A percentile compares a stretch with the other conserved stretches of the same genome.
phyloP scores from a whole-genome alignment of 495 filamentous ascomycete genomes.

The Penicillium dipodomyicola region DNA sequence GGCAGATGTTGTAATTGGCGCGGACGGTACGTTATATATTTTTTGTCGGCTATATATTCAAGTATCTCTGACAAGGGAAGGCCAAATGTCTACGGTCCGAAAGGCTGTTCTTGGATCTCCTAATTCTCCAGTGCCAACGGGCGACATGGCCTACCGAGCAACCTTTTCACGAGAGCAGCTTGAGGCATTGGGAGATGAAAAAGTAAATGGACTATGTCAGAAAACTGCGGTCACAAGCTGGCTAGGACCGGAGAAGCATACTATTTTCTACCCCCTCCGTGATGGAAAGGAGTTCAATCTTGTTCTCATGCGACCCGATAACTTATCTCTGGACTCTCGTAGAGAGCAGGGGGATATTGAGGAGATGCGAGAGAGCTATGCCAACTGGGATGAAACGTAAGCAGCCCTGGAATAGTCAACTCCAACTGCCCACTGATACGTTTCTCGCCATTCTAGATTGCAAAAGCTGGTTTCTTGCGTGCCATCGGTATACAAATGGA shows the following conservation, averaged over 20 bases:
- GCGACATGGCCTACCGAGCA: constrained; percentile 62
- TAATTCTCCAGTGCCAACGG: constrained; percentile 47
- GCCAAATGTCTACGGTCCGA: constrained; percentile 43
- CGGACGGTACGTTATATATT: constrained; percentile 2
- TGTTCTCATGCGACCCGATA: constrained; percentile 58
- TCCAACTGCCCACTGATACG: neutral
- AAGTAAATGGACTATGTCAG: constrained; percentile 33
- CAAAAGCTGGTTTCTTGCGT: constrained; percentile 21
- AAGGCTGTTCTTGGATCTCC: constrained; percentile 37
- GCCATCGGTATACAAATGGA: constrained; percentile 49
- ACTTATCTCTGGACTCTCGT: constrained; percentile 41
- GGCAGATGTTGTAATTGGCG: constrained; percentile 12
- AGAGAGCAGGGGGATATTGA: constrained; percentile 37
- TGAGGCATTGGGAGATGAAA: constrained; percentile 38
- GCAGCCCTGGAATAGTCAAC: constrained; percentile 36
- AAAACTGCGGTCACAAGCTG: constrained; percentile 31
- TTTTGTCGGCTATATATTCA: constrained; percentile 23
- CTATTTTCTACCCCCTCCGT: constrained; percentile 56
- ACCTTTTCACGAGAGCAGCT: constrained; percentile 51
- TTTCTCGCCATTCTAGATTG: constrained; percentile 10
- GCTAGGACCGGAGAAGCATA: constrained; percentile 52
- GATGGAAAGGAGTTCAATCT: constrained; percentile 55
- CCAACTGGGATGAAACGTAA: constrained; percentile 50
- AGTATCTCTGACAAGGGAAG: constrained; percentile 36
- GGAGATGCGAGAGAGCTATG: constrained; percentile 52